Evolutionary conservation across 176 grass and related monocot species (phyloP).

Genomic region (Oryza meridionalis): DNA sequence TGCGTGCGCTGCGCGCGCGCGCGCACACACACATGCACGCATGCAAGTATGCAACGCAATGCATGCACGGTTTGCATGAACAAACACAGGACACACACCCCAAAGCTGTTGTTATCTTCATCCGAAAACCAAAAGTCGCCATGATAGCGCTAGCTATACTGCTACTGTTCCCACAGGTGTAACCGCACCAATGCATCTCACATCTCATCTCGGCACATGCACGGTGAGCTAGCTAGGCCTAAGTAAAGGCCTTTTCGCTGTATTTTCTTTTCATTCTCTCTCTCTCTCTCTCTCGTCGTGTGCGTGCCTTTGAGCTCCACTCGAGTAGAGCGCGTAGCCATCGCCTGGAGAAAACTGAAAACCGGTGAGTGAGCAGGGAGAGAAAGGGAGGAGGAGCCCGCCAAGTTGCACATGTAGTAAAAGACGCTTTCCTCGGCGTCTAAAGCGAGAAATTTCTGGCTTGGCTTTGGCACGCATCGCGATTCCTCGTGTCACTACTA

Average conservation of each 20-base stretch:
- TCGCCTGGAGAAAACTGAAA: constrained; percentile 36
- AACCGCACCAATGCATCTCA: constrained; percentile 13
- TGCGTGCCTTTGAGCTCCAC: constrained; percentile 17
- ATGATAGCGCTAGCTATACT: constrained; percentile 2
- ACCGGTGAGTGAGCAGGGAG: not conserved
- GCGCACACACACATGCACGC: not conserved
- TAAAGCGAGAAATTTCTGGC: constrained; percentile 43
- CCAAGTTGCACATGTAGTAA: constrained; percentile 44
- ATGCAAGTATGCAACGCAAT: not conserved
- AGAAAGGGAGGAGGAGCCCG: constrained; percentile 1
- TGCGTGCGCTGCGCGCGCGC: not conserved
- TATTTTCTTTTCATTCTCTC: not conserved
- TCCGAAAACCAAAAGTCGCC: constrained; percentile 30
- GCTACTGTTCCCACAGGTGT: not conserved
- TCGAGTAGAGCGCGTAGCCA: constrained; percentile 33
- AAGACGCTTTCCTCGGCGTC: constrained; percentile 47
- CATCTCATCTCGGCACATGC: constrained; percentile 2
- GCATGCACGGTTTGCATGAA: not conserved
- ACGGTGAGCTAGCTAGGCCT: not conserved
- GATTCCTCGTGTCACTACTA: not conserved
- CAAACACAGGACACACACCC: not conserved
- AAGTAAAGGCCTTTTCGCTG: constrained; percentile 35
- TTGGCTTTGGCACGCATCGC: not conserved
- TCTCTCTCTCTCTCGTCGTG: not conserved
- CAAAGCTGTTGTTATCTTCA: not conserved